Conservation (phyloP, 768 basidiomycete genomes). For the Leccinum ochraceum region DNA sequence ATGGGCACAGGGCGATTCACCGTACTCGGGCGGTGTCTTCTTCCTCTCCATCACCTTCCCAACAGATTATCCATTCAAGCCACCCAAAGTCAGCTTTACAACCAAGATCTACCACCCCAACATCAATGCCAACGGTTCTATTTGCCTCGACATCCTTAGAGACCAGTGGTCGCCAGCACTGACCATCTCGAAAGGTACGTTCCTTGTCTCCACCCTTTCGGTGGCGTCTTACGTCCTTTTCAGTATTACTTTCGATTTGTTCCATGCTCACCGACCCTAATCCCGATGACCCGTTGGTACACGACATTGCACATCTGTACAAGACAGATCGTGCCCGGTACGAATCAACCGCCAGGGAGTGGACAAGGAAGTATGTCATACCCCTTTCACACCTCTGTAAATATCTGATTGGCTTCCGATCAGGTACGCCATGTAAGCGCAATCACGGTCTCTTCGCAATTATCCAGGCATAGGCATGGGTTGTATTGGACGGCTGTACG, state of each 20-base stretch:
- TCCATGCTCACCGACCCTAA: slow-evolving; percentile 99
- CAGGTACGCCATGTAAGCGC: slow-evolving; percentile 56
- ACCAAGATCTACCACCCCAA: slow-evolving; percentile 99
- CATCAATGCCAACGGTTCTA: slow-evolving; percentile 99
- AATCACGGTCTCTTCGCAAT: slow-evolving; percentile 26
- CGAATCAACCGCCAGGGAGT: slow-evolving; percentile 97
- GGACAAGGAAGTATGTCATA: slow-evolving; percentile 92
- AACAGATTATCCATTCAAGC: slow-evolving; percentile 99
- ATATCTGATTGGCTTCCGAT: slow-evolving; percentile 2
- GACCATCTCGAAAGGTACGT: slow-evolving; percentile 96
- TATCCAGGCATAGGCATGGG: slow-evolving; percentile 23
- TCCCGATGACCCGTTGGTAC: slow-evolving; percentile 97
- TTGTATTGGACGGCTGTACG: slow-evolving; percentile 35
- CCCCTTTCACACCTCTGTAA: not conserved
- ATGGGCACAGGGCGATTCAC: slow-evolving; percentile 81
- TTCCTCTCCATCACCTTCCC: slow-evolving; percentile 95
- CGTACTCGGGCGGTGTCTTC: slow-evolving; percentile 98
- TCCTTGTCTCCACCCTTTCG: slow-evolving; percentile 1
- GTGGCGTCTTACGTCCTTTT: not conserved
- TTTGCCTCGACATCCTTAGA: slow-evolving; percentile 96
- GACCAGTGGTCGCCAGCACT: slow-evolving; percentile 99
- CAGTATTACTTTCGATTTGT: slow-evolving; percentile 96
- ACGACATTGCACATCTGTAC: slow-evolving; percentile 98
- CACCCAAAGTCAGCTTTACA: slow-evolving; percentile 99
- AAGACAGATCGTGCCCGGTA: slow-evolving; percentile 98